phyloP scores from a whole-genome alignment of 2,329 filamentous ascomycete species.

The Phoma sp. region DNA sequence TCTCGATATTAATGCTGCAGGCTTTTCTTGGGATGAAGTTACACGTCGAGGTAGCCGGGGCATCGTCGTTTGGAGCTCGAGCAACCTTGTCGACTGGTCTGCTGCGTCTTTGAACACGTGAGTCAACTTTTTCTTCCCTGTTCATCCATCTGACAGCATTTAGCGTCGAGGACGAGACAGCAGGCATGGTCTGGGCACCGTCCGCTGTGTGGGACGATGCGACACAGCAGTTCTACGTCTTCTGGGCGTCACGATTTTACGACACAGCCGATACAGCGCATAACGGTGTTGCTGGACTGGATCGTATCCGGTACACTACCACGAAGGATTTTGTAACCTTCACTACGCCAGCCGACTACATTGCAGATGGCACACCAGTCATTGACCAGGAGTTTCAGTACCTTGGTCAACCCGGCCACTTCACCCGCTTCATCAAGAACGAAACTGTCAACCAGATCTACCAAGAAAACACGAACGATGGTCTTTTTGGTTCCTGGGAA shows the following conservation, averaged over 20 bases:
- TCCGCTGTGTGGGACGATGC: slow-evolving; percentile 6
- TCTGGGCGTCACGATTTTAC: background rate
- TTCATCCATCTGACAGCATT: background rate
- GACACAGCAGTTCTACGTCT: slow-evolving; percentile 4
- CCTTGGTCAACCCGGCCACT: slow-evolving; percentile 16
- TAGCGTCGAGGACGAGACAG: slow-evolving; percentile 15
- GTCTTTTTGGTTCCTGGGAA: slow-evolving; percentile 14
- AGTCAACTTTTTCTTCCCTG: background rate
- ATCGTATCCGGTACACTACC: slow-evolving; percentile 16
- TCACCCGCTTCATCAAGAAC: slow-evolving; percentile 18
- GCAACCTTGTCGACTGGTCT: slow-evolving; percentile 18
- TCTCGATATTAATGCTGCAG: slow-evolving; percentile 7
- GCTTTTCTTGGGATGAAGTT: slow-evolving; percentile 17
- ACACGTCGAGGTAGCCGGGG: slow-evolving; percentile 15
- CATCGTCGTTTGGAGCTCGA: slow-evolving; percentile 18
- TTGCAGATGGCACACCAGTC: slow-evolving; percentile 10
- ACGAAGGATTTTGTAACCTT: slow-evolving; percentile 22
- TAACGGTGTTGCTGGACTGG: slow-evolving; percentile 9
- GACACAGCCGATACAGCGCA: slow-evolving; percentile 27
- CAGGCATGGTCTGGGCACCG: slow-evolving; percentile 20
- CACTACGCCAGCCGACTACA: slow-evolving; percentile 7
- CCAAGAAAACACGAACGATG: slow-evolving; percentile 14
- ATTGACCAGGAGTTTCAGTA: slow-evolving; percentile 24
- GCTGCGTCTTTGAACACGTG: slow-evolving; percentile 10
- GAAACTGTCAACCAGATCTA: slow-evolving; percentile 17